A percentile compares a stretch with the other conserved stretches of the same genome.
Evolutionary conservation across 208 protist genomes (phyloP).

Genomic region (Leishmania aethiopica): DNA sequence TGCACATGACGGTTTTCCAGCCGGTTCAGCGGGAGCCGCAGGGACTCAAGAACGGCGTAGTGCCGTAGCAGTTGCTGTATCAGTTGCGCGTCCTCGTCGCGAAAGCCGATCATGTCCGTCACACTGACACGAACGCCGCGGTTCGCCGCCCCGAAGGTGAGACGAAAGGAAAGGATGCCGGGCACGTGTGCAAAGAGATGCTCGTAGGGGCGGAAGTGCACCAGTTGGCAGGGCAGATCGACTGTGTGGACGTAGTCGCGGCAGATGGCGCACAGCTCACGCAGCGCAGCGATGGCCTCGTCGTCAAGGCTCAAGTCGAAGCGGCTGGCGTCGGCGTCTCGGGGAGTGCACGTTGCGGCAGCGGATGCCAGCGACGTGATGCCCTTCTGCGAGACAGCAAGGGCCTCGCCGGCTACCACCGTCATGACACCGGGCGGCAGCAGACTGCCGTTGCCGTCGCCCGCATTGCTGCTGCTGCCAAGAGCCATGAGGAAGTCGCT

Average conservation of each 20-base stretch:
- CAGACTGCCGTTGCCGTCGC: constrained; percentile 4
- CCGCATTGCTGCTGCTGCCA: constrained; percentile 19
- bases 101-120: constrained; percentile 80
- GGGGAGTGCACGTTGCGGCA: constrained; percentile 17
- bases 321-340: constrained; percentile 24
- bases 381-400: neutral
- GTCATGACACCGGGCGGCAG: constrained; percentile 8
- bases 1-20: constrained; percentile 54
- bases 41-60: constrained; percentile 48
- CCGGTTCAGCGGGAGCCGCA: constrained; percentile 76
- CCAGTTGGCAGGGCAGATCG: constrained; percentile 70
- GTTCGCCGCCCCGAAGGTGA: constrained; percentile 80
- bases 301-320: constrained; percentile 33
- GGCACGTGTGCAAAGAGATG: constrained; percentile 71
- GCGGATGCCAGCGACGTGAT: neutral
- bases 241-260: constrained; percentile 74
- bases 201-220: constrained; percentile 72
- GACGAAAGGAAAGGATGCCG: constrained; percentile 56
- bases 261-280: constrained; percentile 66
- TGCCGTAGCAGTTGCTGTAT: constrained; percentile 58
- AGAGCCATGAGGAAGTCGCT: constrained; percentile 74
- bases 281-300: constrained; percentile 35
- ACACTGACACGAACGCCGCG: constrained; percentile 55
- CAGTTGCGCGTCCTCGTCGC: constrained; percentile 61
- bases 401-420: neutral